Base-by-base conservation (phyloP, 2,329 filamentous ascomycete species). In the Stagonosporopsis tanaceti region DNA sequence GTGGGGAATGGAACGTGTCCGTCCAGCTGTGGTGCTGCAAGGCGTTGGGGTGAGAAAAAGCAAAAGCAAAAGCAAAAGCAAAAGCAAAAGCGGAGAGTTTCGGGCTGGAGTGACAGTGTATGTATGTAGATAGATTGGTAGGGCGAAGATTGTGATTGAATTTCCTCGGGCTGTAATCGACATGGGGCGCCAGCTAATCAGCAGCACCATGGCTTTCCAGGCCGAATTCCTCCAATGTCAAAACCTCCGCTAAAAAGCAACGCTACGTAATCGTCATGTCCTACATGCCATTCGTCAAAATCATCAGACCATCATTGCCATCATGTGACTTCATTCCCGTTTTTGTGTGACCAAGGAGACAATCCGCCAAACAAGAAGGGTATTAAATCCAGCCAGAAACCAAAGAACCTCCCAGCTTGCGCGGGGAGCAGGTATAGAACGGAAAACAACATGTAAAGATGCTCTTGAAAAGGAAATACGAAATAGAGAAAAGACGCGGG, bases 391-490 rank as follows among this genome's bases (percentile, higher is more conserved):
- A 57, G 44, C 59, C 56, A 64, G 58, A 59, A 62, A 55, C 48
- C 55, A 50, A 65, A 64, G 46, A 64, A 61, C 55, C 65, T 62
- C 66, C 59, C 46, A 50, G 52, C 45, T 47, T 47, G 53, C 52
- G 56, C 60, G 52, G 53, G 61, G 64, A 68, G 67, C 59, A 66
- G 67, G 67, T 70, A 70, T 70, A 70, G 62, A 65, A 66, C 67
- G 56, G 54, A 56, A 56, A 54, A 37, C 46, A 59, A 50, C 45
- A 48, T 20, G 40, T 50, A 37, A 51, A 53, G 47, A 55, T 56
- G 52, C 55, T 50, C 50, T 39, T 30, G 35, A 53, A 57, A 32
- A 50, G 20, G 8, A 39, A 58, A 35, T 51, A 54, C 42, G 50
- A 53, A 47, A 50, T 34, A 37, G 52, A 37, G 38, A 57, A 51